Evolutionary conservation across 345 rosid genomes (phyloP).

Genomic region (Pugionium dolabratum): DNA sequence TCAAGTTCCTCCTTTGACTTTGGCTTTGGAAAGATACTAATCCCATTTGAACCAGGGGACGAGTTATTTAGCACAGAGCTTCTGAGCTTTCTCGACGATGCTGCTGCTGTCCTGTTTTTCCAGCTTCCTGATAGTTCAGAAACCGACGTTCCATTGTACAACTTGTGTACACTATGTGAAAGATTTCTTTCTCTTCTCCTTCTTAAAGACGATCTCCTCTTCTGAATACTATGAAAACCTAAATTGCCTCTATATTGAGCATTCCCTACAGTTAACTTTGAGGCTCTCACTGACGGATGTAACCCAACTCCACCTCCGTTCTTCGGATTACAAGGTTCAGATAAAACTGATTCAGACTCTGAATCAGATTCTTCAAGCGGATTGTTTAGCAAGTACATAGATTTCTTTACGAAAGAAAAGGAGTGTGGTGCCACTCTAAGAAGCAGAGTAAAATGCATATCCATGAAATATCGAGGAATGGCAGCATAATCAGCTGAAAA

Average conservation of each 20-base stretch:
- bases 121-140: constrained; percentile 62
- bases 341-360: constrained; percentile 15
- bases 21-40: constrained; percentile 36
- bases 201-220: constrained; percentile 73
- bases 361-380: constrained; percentile 34
- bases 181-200: constrained; percentile 65
- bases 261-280: constrained; percentile 52
- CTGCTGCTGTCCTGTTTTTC: constrained; percentile 53
- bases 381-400: constrained; percentile 28
- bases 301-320: constrained; percentile 38
- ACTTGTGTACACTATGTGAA: constrained; percentile 47
- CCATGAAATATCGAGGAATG: constrained; percentile 62
- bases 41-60: constrained; percentile 42
- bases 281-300: constrained; percentile 53
- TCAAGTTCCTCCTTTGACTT: constrained; percentile 43
- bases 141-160: constrained; percentile 50
- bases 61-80: constrained; percentile 46
- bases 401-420: constrained; percentile 50
- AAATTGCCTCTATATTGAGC: constrained; percentile 49
- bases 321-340: constrained; percentile 34
- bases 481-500: constrained; percentile 72
- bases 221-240: constrained; percentile 64
- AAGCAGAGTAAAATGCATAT: constrained; percentile 48
- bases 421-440: constrained; percentile 41
- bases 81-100: constrained; percentile 53